Evolutionary conservation across 2,329 filamentous ascomycete species (phyloP).

Genomic region (Curvularia spicifera): DNA sequence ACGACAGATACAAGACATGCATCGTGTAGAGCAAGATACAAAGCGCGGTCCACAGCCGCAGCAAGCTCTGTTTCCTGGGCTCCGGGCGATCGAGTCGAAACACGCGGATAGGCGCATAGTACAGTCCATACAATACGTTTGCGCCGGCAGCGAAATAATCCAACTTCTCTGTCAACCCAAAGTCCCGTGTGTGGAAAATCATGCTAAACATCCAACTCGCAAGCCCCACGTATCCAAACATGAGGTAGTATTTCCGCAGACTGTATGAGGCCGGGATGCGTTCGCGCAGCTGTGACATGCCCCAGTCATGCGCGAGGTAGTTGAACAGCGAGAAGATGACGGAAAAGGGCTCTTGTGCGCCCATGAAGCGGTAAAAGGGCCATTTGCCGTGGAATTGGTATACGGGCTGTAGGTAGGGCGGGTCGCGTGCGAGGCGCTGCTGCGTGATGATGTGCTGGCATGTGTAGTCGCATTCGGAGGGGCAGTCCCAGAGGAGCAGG

Average conservation of each 20-base stretch:
- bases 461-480: constrained; percentile 94
- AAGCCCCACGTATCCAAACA: constrained; percentile 80
- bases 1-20: constrained; percentile 84
- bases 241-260: constrained; percentile 79
- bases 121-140: constrained; percentile 88
- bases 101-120: constrained; percentile 80
- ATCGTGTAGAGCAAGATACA: constrained; percentile 74
- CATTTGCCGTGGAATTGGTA: constrained; percentile 99
- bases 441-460: constrained; percentile 93
- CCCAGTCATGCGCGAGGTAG: constrained; percentile 81
- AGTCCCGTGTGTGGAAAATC: constrained; percentile 92
- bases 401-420: constrained; percentile 69
- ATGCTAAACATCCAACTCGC: constrained; percentile 87
- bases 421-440: constrained; percentile 68
- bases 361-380: constrained; percentile 89
- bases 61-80: constrained; percentile 58
- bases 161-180: constrained; percentile 83
- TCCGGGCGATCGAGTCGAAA: constrained; percentile 76
- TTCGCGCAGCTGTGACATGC: constrained; percentile 73
- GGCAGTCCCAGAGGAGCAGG: constrained; percentile 89
- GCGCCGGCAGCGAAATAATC: constrained; percentile 96
- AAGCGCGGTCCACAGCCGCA: constrained; percentile 76
- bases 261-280: constrained; percentile 75
- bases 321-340: constrained; percentile 95
- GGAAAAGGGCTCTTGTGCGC: constrained; percentile 93